Conservation (phyloP, 345 rosid genomes). For the Camelina sativa region DNA sequence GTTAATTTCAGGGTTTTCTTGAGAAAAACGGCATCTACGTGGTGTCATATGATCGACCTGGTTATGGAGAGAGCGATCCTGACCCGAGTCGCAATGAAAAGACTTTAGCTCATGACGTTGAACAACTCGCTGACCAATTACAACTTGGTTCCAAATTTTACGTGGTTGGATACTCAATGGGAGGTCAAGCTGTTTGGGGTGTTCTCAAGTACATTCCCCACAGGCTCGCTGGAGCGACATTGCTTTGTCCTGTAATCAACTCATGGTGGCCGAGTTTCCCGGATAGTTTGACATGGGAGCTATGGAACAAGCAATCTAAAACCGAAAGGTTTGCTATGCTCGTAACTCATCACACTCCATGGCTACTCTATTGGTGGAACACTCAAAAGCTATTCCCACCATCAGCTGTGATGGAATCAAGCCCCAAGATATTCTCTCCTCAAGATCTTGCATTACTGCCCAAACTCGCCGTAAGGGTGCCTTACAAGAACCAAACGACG, state of each 20-base stretch:
- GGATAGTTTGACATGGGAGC: constrained; percentile 54
- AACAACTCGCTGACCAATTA: constrained; percentile 86
- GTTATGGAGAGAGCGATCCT: constrained; percentile 51
- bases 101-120: constrained; percentile 75
- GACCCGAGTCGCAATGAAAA: constrained; percentile 49
- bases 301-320: constrained; percentile 49
- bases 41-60: constrained; percentile 81
- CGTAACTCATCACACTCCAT: constrained; percentile 56
- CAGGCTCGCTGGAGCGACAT: constrained; percentile 63
- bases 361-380: constrained; percentile 75
- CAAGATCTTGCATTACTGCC: constrained; percentile 48
- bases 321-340: constrained; percentile 55
- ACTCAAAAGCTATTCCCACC: constrained; percentile 54
- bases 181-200: constrained; percentile 50
- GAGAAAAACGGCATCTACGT: constrained; percentile 71
- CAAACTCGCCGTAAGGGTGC: constrained; percentile 49
- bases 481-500: constrained; percentile 40
- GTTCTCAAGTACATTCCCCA: constrained; percentile 76
- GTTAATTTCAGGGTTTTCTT: constrained; percentile 62
- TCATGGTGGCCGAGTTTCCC: constrained; percentile 72
- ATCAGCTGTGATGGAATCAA: constrained; percentile 42
- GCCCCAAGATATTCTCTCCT: constrained; percentile 43
- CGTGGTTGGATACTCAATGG: constrained; percentile 52
- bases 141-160: constrained; percentile 76
- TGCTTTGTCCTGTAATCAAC: constrained; percentile 58